These are phyloP conservation scores for Candida germanica DNA, from an alignment of 805 yeast genomes.

Conservation along the genomic window DNA sequence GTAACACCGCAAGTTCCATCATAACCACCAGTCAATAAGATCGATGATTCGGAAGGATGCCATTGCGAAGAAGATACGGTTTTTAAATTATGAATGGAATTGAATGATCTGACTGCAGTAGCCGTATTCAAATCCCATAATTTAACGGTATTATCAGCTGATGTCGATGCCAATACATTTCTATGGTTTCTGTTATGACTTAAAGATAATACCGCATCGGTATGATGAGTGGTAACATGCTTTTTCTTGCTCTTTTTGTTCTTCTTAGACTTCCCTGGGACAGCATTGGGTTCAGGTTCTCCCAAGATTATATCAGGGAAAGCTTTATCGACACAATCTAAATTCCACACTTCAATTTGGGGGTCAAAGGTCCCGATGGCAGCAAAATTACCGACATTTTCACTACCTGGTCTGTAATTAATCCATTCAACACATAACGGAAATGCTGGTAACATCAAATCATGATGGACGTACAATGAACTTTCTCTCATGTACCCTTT, in stretches of 20 bases:
- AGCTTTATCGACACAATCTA: conserved; percentile 88
- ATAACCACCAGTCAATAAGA: conserved; percentile 88
- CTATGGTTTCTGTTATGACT: conserved; percentile 79
- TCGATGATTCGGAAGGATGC: conserved; percentile 66
- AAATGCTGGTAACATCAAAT: conserved; percentile 93
- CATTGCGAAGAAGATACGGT: conserved; percentile 84
- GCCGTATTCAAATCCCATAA: conserved; percentile 87
- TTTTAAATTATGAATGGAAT: conserved; percentile 68
- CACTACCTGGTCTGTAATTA: conserved; percentile 60
- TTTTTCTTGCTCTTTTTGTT: conserved; percentile 45
- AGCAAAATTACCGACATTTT: conserved; percentile 79
- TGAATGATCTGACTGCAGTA: conserved; percentile 73
- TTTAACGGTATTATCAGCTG: conserved; percentile 93
- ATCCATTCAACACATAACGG: conserved; percentile 97
- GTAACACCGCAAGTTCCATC: conserved; percentile 79
- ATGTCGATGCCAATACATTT: conserved; percentile 85
- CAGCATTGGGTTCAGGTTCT: conserved; percentile 51
- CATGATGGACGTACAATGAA: conserved; percentile 90
- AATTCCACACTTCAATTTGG: conserved; percentile 94
- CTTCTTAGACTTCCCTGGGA: conserved; percentile 38
- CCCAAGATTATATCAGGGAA: conserved; percentile 94
- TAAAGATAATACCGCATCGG: conserved; percentile 88
- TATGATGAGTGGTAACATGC: conserved; percentile 74
- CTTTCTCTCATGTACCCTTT: conserved; percentile 70
- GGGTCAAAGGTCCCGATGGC: conserved; percentile 98